phyloP scores from a whole-genome alignment of 371 early-diverging fungal genomes.

The Mortierella sp. region DNA sequence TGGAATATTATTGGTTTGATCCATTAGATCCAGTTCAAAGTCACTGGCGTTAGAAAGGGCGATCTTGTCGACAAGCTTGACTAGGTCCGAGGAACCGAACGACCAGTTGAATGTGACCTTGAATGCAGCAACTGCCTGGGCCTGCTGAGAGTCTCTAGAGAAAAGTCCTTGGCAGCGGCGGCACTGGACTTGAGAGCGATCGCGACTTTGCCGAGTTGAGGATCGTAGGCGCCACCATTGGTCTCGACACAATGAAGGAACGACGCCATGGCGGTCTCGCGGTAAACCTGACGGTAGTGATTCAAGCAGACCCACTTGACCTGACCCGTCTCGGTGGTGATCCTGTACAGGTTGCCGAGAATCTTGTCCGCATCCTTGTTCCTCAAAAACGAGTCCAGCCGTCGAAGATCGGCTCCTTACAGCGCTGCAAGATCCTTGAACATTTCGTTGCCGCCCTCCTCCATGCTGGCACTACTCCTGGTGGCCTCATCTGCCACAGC shows the following conservation, averaged over 20 bases:
- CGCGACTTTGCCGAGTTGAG: constrained; percentile 5
- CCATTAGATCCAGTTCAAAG: not conserved
- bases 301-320: constrained; percentile 43
- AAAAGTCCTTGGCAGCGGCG: not conserved
- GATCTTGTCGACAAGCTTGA: not conserved
- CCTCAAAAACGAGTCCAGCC: constrained; percentile 17
- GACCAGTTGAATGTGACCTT: not conserved
- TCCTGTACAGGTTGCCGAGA: constrained; percentile 29
- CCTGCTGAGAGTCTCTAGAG: not conserved
- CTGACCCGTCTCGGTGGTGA: constrained; percentile 20
- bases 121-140: not conserved
- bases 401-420: constrained; percentile 26
- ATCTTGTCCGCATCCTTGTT: constrained; percentile 11
- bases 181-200: not conserved
- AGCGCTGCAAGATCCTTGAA: not conserved
- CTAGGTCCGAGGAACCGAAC: not conserved
- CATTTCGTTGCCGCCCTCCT: not conserved
- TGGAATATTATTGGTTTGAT: rapidly evolving
- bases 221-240: constrained; percentile 1
- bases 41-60: not conserved
- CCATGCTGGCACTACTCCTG: not conserved
- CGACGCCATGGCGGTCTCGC: not conserved
- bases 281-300: constrained; percentile 21
- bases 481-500: not conserved
- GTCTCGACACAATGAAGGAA: not conserved